Evolutionary conservation across 768 basidiomycete species (phyloP), one percentile per base, ranked within the genome.

Genomic region (Tricholoma furcatifolium): DNA sequence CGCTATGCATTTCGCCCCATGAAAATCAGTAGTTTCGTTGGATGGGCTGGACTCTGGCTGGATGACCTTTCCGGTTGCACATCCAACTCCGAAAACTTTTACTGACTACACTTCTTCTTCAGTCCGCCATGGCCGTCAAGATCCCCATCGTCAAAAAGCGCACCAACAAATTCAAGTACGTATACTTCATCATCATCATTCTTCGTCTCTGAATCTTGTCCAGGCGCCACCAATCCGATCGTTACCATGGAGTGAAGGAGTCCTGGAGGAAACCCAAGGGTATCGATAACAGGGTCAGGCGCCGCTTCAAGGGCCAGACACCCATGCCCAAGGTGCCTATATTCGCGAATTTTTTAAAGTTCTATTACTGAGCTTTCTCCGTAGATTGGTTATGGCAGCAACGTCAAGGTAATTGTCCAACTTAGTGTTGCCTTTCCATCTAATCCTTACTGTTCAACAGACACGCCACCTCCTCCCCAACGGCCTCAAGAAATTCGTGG

Each of bases 261-360:
- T 80, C 91, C 80, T 99, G 97, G 97, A 84, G 97, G 73, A 99
- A 99, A 81, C 97, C 97, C 62, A 99, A 98, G 86, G 97, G 96
- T 92, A 98, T 98, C 65, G 96, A 98, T 72, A 98, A 98, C 86
- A 86, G 95, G 67, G 95, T 97, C 65, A 81, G 93, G 70, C 84
- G 91, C 62, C 86, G 91, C 66, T 93, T 93, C 81, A 97, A 93
- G 81, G 96, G 96, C 50, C 93, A 96, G 72, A 81, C 84, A 53
- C 81, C 93, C 60, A 98, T 98, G 96, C 95, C 95, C 69, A 95
- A 93, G 82, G 93, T 93, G 62, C 63, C 44, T 42, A 39, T 7
- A 30, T 14, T 30, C 14, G 6, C 12, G 47, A 46, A 18, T 44
- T 20, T 21, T 42, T 14, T 41, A 24, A 20, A n/a, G 23, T 41